Evolutionary conservation across 441 rosid genomes (phyloP).

Genomic region (Erodium trifolium): DNA sequence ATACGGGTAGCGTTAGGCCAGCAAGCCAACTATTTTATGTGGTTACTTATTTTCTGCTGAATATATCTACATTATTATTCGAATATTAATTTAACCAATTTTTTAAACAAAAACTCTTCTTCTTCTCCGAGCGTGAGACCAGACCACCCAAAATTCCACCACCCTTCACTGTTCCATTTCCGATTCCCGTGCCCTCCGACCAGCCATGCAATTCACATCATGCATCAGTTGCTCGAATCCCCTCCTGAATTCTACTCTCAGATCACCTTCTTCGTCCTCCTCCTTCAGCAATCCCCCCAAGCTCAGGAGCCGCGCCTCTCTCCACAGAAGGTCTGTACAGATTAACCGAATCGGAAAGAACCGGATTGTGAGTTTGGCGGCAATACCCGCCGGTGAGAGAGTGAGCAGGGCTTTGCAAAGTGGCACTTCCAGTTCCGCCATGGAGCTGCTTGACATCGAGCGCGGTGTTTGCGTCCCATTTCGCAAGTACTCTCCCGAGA

Average conservation of each 20-base stretch:
- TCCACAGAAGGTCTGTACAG: background rate
- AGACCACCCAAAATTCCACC: background rate
- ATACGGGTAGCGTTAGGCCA: no score
- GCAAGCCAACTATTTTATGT: no score
- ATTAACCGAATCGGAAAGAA: background rate
- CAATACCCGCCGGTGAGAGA: conserved; percentile 11
- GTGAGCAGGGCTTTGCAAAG: conserved; percentile 19
- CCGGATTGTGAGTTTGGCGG: conserved; percentile 21
- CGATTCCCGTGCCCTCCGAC: background rate
- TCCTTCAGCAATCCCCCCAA: conserved; percentile 11
- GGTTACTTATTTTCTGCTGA: no score
- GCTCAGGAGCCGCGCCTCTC: conserved; percentile 7
- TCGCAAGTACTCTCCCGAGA: conserved; percentile 91
- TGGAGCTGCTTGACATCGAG: conserved; percentile 87
- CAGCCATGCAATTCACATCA: conserved; percentile 4
- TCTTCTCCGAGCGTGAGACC: background rate
- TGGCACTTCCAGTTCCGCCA: conserved; percentile 48
- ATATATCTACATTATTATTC: no score
- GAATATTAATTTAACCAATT: no score
- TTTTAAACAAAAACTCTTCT: background rate
- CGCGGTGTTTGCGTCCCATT: conserved; percentile 93
- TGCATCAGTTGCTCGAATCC: background rate
- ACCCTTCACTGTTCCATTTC: background rate
- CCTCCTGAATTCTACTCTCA: background rate
- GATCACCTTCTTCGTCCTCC: conserved; percentile 1